Base-by-base conservation (phyloP, 306 rosid genomes). In the Casuarina equisetifolia region DNA sequence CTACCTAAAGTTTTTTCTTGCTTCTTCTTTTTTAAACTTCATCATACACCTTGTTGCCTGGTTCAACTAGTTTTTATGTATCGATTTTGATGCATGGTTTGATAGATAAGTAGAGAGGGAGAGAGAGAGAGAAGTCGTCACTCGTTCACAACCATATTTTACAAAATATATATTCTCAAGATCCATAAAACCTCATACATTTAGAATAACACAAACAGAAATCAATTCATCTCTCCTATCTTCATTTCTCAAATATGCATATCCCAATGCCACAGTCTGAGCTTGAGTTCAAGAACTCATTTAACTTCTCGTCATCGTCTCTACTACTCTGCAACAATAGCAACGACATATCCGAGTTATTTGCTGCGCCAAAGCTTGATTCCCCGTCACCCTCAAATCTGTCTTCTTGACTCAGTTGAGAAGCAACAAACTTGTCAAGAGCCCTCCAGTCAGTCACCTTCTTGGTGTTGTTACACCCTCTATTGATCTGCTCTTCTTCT, bases 351-450 rank as follows among this genome's bases (percentile, higher is more conserved):
- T 90, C 86, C 2, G 83, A 82, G 77, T 74, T 75, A 17, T 61
- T 74, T 16, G 73, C 62, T 36, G 44, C 50, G 11, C 84, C 97
- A 78, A 92, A 92, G 74, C 89, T 76, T 51, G 89, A 76, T 45
- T 87, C 80, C 74, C 86, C 88, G 52, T 75, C 89, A 17, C 72
- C 83, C 13, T 82, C 88, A 74, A 74, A 79, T 74, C 85, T 78
- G n/a, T 85, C 88, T 58, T 84, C 97, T 42, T 87, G 93, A 79
- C 97, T 92, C 87, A 93, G 69, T 32, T 95, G 97, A 17, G 98
- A 95, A 67, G 98, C 98, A 49, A 95, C 98, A 79, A 95, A 95
- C 89, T 92, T 95, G 84, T 95, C 98, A 76, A 95, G 84, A 25
- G 82, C 96, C 78, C 97, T 92, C 98, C 98, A 95, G 63, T 95